Evolutionary conservation across 75 land plant species (phyloP), one percentile per base, ranked within the genome.

Genomic region (Pinus tabuliformis): DNA sequence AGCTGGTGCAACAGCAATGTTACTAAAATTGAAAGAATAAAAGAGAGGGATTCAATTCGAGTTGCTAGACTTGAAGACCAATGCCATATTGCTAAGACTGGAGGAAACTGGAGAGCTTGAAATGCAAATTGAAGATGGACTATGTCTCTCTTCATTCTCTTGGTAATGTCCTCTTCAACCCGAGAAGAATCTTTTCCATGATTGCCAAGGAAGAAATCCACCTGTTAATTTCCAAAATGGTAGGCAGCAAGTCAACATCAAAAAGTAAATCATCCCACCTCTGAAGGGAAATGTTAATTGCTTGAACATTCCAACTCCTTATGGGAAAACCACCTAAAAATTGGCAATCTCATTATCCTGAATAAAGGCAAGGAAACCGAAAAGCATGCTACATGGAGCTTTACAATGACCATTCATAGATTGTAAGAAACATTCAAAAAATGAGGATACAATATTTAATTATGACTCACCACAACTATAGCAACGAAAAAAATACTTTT

Each of bases 161-260:
- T 49, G 12, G 12, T 3, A 49, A 11, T 49, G 54, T 49, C 54
- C 54, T 49, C 8, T n/a, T 85, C 63, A 90, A 70, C 92, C 92
- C 62, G 88, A 73, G 56, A 90, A 90, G 80, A 90, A 90, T 61
- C 90, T 78, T 60, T 83, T 90, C 92, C 92, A 90, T 24, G 92
- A 90, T 54, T 90, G 92, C 92, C 92, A 90, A 58, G 92, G 92
- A 9, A 90, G 83, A 85, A 90, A 90, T 33, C 92, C 92, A 81
- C 92, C 92, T 90, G 81, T 22, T 52, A 18, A 60, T 21, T 6
- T 57, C 5, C 21, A 61, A 16, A 76, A 76, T 11, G 3, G 36
- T 42, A 22, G 22, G 42, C n/a, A 20, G 49, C 4, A 42, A 68
- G 26, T 68, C 13, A 42, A 21, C 39, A 20, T 42, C 49, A 1